Percentiles rank a stretch among this genome's conserved stretches.
Conservation (phyloP, 2,329 filamentous ascomycete species). For the Penicillium occitanis region DNA sequence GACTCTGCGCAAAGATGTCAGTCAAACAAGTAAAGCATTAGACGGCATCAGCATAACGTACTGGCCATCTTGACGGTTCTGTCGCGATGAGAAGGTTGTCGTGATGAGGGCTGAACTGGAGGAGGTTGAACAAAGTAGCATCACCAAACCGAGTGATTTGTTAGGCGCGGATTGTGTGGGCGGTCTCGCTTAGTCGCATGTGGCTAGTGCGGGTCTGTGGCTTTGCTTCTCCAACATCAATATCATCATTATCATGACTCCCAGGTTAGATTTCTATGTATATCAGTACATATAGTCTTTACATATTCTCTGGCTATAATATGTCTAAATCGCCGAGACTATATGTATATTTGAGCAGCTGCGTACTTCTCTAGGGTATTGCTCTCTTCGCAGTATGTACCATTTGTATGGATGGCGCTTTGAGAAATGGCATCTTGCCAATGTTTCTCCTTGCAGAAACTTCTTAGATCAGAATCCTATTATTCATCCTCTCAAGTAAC, state of each 20-base stretch:
- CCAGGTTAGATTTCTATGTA: not conserved
- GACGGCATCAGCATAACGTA: conserved; percentile 31
- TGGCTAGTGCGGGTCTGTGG: conserved; percentile 13
- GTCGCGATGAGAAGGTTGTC: conserved; percentile 40
- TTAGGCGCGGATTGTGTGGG: conserved; percentile 44
- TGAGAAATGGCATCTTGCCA: not conserved
- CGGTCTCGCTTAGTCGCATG: conserved; percentile 40
- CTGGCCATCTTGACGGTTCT: conserved; percentile 50
- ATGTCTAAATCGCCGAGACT: not conserved
- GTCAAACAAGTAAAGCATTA: not conserved
- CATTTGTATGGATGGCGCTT: not conserved
- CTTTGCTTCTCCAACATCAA: not conserved
- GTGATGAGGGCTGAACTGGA: conserved; percentile 33
- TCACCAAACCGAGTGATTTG: conserved; percentile 21
- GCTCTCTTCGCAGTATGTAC: not conserved
- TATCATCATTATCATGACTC: not conserved
- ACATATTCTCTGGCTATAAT: not conserved
- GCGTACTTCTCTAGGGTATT: not conserved
- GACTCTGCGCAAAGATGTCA: conserved; percentile 65
- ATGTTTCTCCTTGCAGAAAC: not conserved
- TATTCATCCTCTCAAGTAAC: not conserved
- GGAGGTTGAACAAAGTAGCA: conserved; percentile 17
- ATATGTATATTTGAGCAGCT: not conserved
- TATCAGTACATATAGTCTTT: not conserved
- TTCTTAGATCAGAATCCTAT: not conserved